phyloP scores from a whole-genome alignment of 441 rosid species.

The Hypseocharis bilobata region DNA sequence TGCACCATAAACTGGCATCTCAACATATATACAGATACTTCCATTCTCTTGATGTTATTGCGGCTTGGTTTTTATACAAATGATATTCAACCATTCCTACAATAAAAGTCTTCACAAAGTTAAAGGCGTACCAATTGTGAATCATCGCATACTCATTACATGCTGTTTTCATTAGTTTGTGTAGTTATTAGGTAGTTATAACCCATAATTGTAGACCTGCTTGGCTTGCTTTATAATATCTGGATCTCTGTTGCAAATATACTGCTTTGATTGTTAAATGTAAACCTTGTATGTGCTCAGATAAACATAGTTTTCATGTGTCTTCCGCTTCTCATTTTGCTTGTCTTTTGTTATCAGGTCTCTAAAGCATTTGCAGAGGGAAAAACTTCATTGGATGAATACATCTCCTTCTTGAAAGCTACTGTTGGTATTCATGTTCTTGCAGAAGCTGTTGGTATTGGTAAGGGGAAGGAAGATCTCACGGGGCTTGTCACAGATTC shows the following conservation, averaged over 20 bases:
- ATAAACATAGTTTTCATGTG: slow-evolving; percentile 1
- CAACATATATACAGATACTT: too few species aligned
- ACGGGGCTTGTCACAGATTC: slow-evolving; percentile 41
- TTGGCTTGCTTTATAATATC: too few species aligned
- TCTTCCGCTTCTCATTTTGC: slow-evolving; percentile 10
- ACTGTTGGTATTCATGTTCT: slow-evolving; percentile 46
- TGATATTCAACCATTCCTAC: too few species aligned
- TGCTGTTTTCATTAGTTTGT: too few species aligned
- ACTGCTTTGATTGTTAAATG: background rate
- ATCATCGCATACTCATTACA: too few species aligned
- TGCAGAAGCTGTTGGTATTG: slow-evolving; percentile 64
- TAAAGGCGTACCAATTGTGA: too few species aligned
- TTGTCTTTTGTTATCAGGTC: slow-evolving; percentile 35
- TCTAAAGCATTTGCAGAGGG: slow-evolving; percentile 53
- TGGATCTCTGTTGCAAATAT: background rate
- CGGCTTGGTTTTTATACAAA: too few species aligned
- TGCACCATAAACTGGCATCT: too few species aligned
- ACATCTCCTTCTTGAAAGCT: slow-evolving; percentile 35
- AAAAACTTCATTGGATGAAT: slow-evolving; percentile 40
- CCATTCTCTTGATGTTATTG: too few species aligned
- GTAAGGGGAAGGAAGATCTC: slow-evolving; percentile 66
- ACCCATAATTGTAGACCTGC: background rate
- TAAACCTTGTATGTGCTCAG: background rate
- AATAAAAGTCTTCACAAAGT: too few species aligned
- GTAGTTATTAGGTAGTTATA: too few species aligned